phyloP scores from a whole-genome alignment of 148 eudicot genomes.

The Hydrangea macrophylla region DNA sequence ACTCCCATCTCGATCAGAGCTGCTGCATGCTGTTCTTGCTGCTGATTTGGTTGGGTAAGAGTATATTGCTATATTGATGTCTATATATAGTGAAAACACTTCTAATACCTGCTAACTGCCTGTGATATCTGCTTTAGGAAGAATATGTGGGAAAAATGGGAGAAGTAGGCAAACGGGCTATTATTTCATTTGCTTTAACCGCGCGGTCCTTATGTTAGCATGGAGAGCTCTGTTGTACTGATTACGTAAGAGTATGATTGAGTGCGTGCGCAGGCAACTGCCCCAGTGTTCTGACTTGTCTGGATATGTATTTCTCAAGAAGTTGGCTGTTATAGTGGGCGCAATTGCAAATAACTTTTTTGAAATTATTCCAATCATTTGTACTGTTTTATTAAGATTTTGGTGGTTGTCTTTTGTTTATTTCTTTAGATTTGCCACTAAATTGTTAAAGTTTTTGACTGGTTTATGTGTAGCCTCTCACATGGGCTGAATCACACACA shows the following conservation, averaged over 20 bases:
- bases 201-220: neutral
- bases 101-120: neutral
- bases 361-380: neutral
- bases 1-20: slow-evolving; percentile 80
- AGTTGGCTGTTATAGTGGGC: slow-evolving; percentile 1
- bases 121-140: neutral
- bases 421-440: neutral
- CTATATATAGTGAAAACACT: no score
- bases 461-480: neutral
- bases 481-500: neutral
- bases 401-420: neutral
- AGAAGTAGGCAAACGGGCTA: slow-evolving; percentile 3
- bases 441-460: neutral
- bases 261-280: neutral
- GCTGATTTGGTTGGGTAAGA: slow-evolving; percentile 91
- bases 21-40: slow-evolving; percentile 72
- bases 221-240: neutral
- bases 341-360: neutral
- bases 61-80: neutral
- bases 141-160: neutral
- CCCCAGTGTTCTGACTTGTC: neutral
- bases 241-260: neutral
- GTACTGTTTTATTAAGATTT: neutral
- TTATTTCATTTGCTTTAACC: no score
- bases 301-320: neutral